Conservation (phyloP, 1,284 basidiomycete genomes). For the Porphyrellus sp. region DNA sequence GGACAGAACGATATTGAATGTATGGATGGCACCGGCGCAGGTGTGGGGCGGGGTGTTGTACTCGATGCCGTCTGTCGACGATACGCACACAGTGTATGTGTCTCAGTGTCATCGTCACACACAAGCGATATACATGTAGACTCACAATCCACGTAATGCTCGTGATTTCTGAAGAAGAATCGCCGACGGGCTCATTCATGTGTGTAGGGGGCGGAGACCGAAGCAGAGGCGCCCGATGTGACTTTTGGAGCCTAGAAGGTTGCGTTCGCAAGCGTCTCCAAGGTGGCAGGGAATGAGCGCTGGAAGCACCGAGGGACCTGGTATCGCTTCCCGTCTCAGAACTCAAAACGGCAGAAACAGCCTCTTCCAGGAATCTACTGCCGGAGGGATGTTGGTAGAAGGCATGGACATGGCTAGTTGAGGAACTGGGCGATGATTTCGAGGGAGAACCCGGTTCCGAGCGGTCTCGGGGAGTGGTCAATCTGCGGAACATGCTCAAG, state of each 20-base stretch:
- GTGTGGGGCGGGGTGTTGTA: neutral
- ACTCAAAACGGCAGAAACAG: conserved; percentile 27
- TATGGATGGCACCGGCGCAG: neutral
- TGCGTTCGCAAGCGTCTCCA: conserved; percentile 5
- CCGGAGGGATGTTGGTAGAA: conserved; percentile 25
- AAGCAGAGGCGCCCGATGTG: conserved; percentile 8
- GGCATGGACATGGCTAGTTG: neutral
- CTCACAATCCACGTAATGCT: conserved; percentile 20
- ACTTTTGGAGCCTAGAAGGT: conserved; percentile 21
- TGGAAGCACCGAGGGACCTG: conserved; percentile 6
- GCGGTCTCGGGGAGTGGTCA: conserved; percentile 12
- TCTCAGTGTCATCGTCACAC: neutral
- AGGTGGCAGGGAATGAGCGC: conserved; percentile 1
- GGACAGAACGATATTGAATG: conserved; percentile 28
- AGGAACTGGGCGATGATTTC: conserved; percentile 21
- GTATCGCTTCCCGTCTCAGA: conserved; percentile 26
- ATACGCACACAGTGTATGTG: neutral
- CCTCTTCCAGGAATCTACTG: conserved; percentile 32
- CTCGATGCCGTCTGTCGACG: conserved; percentile 8
- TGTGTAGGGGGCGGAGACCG: neutral
- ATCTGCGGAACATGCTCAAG: conserved; percentile 24
- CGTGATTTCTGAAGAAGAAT: conserved; percentile 11
- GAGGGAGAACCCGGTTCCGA: conserved; percentile 11
- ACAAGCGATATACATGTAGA: neutral
- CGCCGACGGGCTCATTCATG: neutral